phyloP scores from a whole-genome alignment of 2,329 filamentous ascomycete genomes.

The Microdochium trichocladiopsis region DNA sequence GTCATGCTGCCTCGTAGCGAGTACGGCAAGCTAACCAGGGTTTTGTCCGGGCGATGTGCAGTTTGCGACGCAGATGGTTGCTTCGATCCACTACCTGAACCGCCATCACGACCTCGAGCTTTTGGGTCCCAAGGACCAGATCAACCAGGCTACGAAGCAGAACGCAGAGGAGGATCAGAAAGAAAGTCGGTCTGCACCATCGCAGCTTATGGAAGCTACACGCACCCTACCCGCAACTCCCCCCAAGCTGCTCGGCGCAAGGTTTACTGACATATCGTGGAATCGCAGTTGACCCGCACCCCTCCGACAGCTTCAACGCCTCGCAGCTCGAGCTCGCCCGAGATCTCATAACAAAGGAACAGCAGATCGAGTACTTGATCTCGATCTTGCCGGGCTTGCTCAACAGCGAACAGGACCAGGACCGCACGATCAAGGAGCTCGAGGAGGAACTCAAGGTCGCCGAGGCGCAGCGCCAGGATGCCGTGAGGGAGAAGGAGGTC shows the following conservation, averaged over 20 bases:
- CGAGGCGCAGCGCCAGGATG: constrained; percentile 55
- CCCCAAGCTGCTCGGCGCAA: too few species aligned
- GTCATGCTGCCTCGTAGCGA: constrained; percentile 1
- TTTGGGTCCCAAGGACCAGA: constrained; percentile 49
- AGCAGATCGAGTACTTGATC: constrained; percentile 75
- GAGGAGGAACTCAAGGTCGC: constrained; percentile 59
- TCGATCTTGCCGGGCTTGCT: constrained; percentile 70
- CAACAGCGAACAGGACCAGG: constrained; percentile 71
- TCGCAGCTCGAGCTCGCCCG: constrained; percentile 67
- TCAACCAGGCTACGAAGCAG: constrained; percentile 51
- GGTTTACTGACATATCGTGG: not conserved
- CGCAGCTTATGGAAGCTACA: not conserved
- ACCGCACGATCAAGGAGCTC: constrained; percentile 56
- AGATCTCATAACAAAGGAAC: constrained; percentile 72
- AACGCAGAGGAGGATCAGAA: constrained; percentile 29
- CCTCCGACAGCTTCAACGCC: constrained; percentile 56
- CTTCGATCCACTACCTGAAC: constrained; percentile 59
- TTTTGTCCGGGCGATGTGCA: constrained; percentile 20
- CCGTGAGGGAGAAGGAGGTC: constrained; percentile 56
- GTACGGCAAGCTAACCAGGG: not conserved
- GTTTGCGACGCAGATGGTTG: constrained; percentile 64
- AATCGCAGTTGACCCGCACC: constrained; percentile 49
- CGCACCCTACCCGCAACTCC: too few species aligned
- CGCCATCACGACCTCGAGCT: constrained; percentile 60
- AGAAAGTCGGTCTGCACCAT: constrained; percentile 34